These are phyloP conservation scores for Phytophthora pluvialis DNA, from an alignment of 352 stramenopile species.

Conservation along the genomic window DNA sequence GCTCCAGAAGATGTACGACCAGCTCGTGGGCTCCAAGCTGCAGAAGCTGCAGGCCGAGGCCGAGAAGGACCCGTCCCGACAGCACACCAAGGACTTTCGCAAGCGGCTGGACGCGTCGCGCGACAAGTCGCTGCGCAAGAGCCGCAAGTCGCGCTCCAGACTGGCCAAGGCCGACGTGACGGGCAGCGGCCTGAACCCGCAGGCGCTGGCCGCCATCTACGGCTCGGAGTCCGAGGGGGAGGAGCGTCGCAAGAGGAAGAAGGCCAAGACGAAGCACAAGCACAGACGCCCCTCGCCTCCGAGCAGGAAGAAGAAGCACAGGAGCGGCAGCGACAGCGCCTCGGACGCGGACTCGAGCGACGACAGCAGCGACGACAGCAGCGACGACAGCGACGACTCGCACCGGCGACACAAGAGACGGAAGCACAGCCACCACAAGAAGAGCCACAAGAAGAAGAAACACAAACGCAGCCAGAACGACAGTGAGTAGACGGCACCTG, in stretches of 20 bases:
- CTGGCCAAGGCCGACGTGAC: conserved; percentile 21
- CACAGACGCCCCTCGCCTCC: conserved; percentile 34
- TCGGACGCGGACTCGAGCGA: conserved; percentile 18
- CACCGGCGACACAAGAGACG: conserved; percentile 27
- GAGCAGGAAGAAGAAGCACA: conserved; percentile 31
- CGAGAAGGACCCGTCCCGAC: conserved; percentile 41
- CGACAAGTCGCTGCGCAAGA: conserved; percentile 66
- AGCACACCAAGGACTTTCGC: conserved; percentile 60
- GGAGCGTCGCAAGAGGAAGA: conserved; percentile 31
- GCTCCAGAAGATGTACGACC: conserved; percentile 81
- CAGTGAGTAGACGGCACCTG: conserved; percentile 23
- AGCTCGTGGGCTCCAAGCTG: conserved; percentile 71
- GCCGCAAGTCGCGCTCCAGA: conserved; percentile 49
- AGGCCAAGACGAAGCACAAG: conserved; percentile 58
- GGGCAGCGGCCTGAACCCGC: conserved; percentile 69
- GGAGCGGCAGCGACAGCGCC: conserved; percentile 18
- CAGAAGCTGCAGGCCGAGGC: conserved; percentile 75
- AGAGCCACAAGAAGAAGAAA: conserved; percentile 40
- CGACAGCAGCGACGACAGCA: conserved; percentile 26
- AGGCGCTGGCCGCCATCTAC: conserved; percentile 73
- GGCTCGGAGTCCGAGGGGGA: conserved; percentile 37
- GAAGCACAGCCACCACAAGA: conserved; percentile 38
- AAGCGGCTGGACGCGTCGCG: conserved; percentile 71
- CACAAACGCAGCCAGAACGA: conserved; percentile 59
- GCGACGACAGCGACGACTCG: conserved; percentile 27